Evolutionary conservation across 805 yeast genomes (phyloP), one percentile per base, ranked within the genome.

Genomic region (Lipomyces mesembrius): DNA sequence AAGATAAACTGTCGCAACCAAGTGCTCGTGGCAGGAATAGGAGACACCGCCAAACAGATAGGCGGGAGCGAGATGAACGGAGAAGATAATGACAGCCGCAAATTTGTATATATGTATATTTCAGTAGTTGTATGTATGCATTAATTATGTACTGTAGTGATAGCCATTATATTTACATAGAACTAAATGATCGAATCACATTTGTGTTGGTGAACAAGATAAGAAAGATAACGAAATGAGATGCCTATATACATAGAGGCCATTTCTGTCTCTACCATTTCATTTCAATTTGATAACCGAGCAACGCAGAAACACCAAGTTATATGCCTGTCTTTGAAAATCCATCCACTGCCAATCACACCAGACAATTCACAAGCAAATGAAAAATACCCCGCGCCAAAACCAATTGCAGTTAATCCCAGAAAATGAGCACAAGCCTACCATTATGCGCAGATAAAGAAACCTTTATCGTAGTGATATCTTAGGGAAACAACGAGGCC

Each of bases 401-500:
- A 43, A 5, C 29, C 49, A 22, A 22, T 51, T 17, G 35, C 52
- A 34, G 17, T 32, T 32, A 58, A 58, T 39, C 61, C 61, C 51
- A 58, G 43, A 46, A 22, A 58, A 58, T 34, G 43, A 12, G 7
- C 17, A n/a, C 2, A 11, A 43, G 17, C 61, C 3, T 29, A 22
- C 3, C 46, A n/a, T 56, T 22, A 60, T 43, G 17, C 9, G 22
- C 35, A 51, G 6, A 54, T 27, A 27, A 3, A 25, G 6, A 59
- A 55, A 29, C 43, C 0, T 14, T 58, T 59, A 69, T 9, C 70
- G 63, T 27, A 69, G 22, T 34, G 29, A 17, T 11, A 70, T 43
- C 9, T 25, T 58, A 3, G 72, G 72, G 58, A 70, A 69, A 12
- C 59, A 35, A 11, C 63, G 65, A 5, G 70, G 66, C 6, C 72